Base-by-base conservation (phyloP, 2,329 filamentous ascomycete genomes). In the Aspergillus arachidicola region DNA sequence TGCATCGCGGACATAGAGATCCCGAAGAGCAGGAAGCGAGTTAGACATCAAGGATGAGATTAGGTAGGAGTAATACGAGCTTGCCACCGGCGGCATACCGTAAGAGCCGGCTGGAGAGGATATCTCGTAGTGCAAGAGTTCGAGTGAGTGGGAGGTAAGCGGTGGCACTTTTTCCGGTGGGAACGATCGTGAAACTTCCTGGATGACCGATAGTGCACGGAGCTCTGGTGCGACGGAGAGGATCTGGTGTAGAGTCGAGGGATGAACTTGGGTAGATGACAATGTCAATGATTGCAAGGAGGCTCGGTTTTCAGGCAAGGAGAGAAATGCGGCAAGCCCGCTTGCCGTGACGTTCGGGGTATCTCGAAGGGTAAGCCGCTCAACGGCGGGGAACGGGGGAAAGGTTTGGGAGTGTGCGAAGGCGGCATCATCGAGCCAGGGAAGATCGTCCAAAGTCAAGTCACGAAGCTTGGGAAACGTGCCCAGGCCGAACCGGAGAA, bases 1-100 rank as follows among this genome's bases (percentile, higher is more conserved):
- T 30, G 90, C 87, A 71, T 97, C 93, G 57, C 92, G 90, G 21
- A 97, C 94, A 75, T 96, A 97, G 9, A 98, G 85, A 26, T 89
- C 86, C 41, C 85, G 85, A 10, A 98, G 84, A 41, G 85, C 86
- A 1, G 93, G 93, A 9, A 98, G 84, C 9, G 87, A 86, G 65
- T 90, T 90, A 19, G 88, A 86, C 64, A 95, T 87, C 36, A 98
- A 86, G 0, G 92, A 96, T n/a, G 86, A 86, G 30, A 92, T 89
- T 23, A 98, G 86, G 77, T 97, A 97, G 64, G 87, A 86, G 78
- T 97, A 96, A 80, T 97, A 96, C 21, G 84, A 85, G 28, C 81
- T 79, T 7, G 82, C 79, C 1, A 84, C 82, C 0, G 82, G 78
- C 57, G 84, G 81, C 57, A 85, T 75, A 12, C 81, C 78, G 64